These are phyloP conservation scores for Daldinia concentrica DNA, from an alignment of 495 filamentous ascomycete genomes.

Conservation along the genomic window DNA sequence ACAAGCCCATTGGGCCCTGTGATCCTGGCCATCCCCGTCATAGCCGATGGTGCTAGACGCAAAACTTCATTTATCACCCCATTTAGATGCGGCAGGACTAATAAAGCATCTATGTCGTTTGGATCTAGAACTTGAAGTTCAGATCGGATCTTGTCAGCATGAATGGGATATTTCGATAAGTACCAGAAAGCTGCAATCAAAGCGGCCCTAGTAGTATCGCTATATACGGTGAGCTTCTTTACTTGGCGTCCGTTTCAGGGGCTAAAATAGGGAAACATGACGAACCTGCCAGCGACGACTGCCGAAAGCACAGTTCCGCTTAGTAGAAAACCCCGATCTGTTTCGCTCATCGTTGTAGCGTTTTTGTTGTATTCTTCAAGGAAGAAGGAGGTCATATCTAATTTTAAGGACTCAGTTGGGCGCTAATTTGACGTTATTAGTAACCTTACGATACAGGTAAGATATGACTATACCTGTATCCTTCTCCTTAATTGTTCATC, in stretches of 20 bases:
- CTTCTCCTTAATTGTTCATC: no score
- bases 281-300: background rate
- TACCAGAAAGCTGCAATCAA: slow-evolving; percentile 30
- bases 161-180: slow-evolving; percentile 27
- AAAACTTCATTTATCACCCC: slow-evolving; percentile 27
- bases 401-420: no score
- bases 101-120: slow-evolving; percentile 11
- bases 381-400: no score
- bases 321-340: background rate
- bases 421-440: no score
- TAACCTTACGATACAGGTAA: no score
- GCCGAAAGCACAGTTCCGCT: background rate
- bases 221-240: background rate
- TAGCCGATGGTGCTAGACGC: slow-evolving; percentile 25
- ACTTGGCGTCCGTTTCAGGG: background rate
- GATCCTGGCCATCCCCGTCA: slow-evolving; percentile 27
- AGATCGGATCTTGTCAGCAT: slow-evolving; percentile 19
- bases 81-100: slow-evolving; percentile 28
- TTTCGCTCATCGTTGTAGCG: no score
- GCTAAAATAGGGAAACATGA: no score
- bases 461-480: no score
- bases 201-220: slow-evolving; percentile 24
- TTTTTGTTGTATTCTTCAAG: no score
- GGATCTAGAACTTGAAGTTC: slow-evolving; percentile 17
- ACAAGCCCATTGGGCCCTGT: slow-evolving; percentile 28